Evolutionary conservation across 208 protist genomes (phyloP), one percentile per base, ranked within the genome.

Genomic region (Leptomonas pyrrhocoris): DNA sequence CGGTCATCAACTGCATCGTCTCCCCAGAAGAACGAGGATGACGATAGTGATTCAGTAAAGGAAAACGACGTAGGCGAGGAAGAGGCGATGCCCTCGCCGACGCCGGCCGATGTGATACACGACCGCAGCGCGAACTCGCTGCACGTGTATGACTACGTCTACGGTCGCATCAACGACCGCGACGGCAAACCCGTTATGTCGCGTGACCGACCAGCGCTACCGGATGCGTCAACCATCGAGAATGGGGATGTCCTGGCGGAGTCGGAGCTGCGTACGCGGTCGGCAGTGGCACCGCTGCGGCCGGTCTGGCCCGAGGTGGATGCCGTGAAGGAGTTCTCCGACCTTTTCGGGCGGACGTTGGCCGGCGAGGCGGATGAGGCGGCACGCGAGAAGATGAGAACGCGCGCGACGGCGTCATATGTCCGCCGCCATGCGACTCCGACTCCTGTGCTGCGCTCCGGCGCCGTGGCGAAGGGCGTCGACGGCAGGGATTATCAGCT

Each of bases 141-240:
- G 36, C 80, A 74, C 67, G 67, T 81, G 23, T 85, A 78, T 57
- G 75, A 81, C 42, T 70, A 68, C 43, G 38, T 53, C 25, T 85
- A 85, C 61, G 70, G 73, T 16, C 74, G 74, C 19, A 53, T 78
- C 0, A 64, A 79, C 28, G 60, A 72, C 0, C 62, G 54, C 4
- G 55, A 50, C 11, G n/a, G 42, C 25, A 27, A 19, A 23, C 66
- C 70, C 12, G 3, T 77, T n/a, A 46, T 36, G 12, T 45, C 62
- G 3, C 70, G 57, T 2, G 62, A 67, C 25, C 63, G 57, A 7
- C 70, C 70, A 11, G 34, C 51, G 28, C 43, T 81, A 31, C 53
- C 68, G 2, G 66, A 68, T 27, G 53, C 56, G 8, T 48, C 38
- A 12, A 63, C 55, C 7, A 55, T 81, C 18, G 76, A 81, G 40